Evolutionary conservation across 208 protist species (phyloP), one percentile per base, ranked within the genome.

Genomic region (Trypanosoma cruzi): DNA sequence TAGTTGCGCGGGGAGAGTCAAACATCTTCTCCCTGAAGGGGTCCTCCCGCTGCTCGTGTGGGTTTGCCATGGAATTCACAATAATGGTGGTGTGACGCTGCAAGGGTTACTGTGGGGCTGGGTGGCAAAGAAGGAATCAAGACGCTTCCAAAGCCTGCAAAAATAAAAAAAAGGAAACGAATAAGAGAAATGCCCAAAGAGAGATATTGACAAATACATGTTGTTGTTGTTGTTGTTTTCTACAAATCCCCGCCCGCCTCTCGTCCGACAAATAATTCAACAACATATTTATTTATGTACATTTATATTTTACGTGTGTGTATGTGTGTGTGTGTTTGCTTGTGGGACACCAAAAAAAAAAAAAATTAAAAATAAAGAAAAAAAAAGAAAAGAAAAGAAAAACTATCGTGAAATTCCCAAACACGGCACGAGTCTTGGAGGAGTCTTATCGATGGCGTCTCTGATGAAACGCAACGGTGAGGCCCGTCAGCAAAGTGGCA

Each of bases 11-110:
- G 59, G 54, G 1, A 10, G 63, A 22, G 24, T 28, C 68, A 56
- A 49, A 42, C 14, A 54, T 24, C 52, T 37, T 24, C 75, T 73
- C 88, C 32, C 65, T 71, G 73, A 94, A 94, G 8, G 84, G 81
- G 42, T 94, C 85, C 28, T 50, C 65, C 36, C 61, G 62, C 61
- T 55, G 85, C 42, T 89, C 82, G 61, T 88, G 87, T 4, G 82
- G 82, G 26, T 88, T 88, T n/a, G 85, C 74, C 85, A 91, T 91
- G 4, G 8, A 28, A 5, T 2, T 22, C 18, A 20, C 16, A 22
- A 14, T 16, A 14, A 1, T 14, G 18, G 40, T 44, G 8, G 40
- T 1, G 18, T 14, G 40, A 14, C 7, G 40, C 40, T 44, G 40
- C 40, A 44, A 14, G 8, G 3, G 40, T 54, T 28, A 44, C 40